Conservation (phyloP, 495 filamentous ascomycete species). For the Neurospora sp. region DNA sequence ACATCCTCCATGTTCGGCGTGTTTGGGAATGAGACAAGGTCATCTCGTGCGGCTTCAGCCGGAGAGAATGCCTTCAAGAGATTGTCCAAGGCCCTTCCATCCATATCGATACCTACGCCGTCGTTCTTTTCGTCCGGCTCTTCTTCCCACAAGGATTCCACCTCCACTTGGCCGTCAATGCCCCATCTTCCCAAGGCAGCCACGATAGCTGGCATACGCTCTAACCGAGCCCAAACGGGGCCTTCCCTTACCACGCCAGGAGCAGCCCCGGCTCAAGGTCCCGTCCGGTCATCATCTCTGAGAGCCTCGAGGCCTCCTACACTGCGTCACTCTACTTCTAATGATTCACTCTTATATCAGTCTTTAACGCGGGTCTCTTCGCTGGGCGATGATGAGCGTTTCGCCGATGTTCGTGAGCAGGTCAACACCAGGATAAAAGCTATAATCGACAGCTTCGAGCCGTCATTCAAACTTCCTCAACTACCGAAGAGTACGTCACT, state of each 20-base stretch:
- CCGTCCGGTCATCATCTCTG: background rate
- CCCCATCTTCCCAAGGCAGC: background rate
- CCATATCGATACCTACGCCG: constrained; percentile 42
- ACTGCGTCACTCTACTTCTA: constrained; percentile 58
- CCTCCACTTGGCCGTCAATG: constrained; percentile 1
- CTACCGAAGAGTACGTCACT: constrained; percentile 48
- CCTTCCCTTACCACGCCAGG: background rate
- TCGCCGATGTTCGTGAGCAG: constrained; percentile 64
- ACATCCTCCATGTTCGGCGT: constrained; percentile 30
- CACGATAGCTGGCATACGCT: background rate
- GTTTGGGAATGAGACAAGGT: constrained; percentile 22
- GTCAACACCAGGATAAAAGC: constrained; percentile 86
- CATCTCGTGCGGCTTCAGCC: constrained; percentile 28
- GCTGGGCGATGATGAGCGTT: constrained; percentile 76
- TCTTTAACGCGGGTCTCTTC: constrained; percentile 68
- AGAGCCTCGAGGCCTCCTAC: constrained; percentile 13
- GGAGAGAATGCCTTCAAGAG: constrained; percentile 37
- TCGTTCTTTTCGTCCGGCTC: constrained; percentile 34
- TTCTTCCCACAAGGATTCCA: constrained; percentile 17
- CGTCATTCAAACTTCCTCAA: constrained; percentile 58
- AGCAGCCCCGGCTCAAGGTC: background rate
- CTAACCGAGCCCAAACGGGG: background rate
- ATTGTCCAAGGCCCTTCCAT: constrained; percentile 39
- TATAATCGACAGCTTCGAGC: constrained; percentile 78
- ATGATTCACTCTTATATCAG: constrained; percentile 61